Percentiles rank a stretch among this genome's conserved stretches.
Conservation (phyloP, 2,329 filamentous ascomycete genomes). For the Fusarium buharicum region DNA sequence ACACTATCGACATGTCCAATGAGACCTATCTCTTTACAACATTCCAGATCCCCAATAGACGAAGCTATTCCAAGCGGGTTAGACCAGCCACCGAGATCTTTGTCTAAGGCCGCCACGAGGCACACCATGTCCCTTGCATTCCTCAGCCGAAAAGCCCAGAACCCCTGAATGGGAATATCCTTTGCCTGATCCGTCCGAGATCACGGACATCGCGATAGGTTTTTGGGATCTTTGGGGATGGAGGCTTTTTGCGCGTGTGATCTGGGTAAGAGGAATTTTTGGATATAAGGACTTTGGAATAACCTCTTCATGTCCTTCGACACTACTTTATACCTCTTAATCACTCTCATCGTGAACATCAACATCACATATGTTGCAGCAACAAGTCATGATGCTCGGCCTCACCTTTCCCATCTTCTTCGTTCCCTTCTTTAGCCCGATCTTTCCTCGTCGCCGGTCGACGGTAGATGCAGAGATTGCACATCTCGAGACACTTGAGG, state of each 20-base stretch:
- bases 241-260: not conserved
- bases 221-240: conserved; percentile 17
- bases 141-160: conserved; percentile 11
- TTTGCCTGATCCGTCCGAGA: conserved; percentile 27
- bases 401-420: conserved; percentile 29
- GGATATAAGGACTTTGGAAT: conserved; percentile 1
- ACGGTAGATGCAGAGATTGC: conserved; percentile 25
- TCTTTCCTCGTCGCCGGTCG: conserved; percentile 34
- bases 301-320: no score
- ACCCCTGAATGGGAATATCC: conserved; percentile 7
- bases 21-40: not conserved
- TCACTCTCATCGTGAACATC: not conserved
- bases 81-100: not conserved
- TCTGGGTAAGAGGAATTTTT: not conserved
- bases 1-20: conserved; percentile 1
- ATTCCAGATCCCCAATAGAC: conserved; percentile 19
- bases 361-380: not conserved
- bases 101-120: conserved; percentile 18
- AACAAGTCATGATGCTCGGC: conserved; percentile 35
- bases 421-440: conserved; percentile 35
- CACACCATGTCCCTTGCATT: conserved; percentile 22
- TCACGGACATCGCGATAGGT: conserved; percentile 8
- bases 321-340: not conserved
- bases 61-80: not conserved
- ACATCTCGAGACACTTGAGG: conserved; percentile 26